Base-by-base conservation (phyloP, 345 rosid species). In the Citrus australasica region DNA sequence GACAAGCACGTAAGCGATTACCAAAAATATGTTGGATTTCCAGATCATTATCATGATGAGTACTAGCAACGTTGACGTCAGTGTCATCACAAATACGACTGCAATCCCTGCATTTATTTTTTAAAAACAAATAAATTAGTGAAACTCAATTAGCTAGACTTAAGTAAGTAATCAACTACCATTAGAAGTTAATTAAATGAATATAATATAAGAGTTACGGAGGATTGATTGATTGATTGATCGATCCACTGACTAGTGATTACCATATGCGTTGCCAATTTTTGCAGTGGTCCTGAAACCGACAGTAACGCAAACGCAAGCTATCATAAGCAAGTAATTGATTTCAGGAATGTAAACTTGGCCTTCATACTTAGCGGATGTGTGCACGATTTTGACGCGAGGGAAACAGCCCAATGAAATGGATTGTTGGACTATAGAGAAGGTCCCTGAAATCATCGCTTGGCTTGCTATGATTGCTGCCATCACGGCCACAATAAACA, bases 261-360 rank as follows among this genome's bases (percentile, higher is more conserved):
- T 85, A 89, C 94, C 94, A 53, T 89, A 89, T 6, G 94, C 94
- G 55, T 91, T 83, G 82, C 89, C 88, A 11, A 89, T 86, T 65
- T 81, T 79, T 28, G 28, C 64, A 0, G 90, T 88, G 62, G 81
- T 86, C 74, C 38, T 79, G 82, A 89, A 86, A n/a, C 89, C 87
- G 30, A 81, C 70, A 4, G 90, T 91, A 74, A 88, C 86, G 0
- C 77, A 84, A 0, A 88, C 69, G 22, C 88, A 88, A 42, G 90
- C 89, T 3, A 91, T 2, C 90, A 88, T 91, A 7, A 91, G 83
- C 2, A 89, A 58, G 64, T 81, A 82, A 73, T 91, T 89, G 51
- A 88, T 38, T 67, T 89, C 91, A 0, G 92, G 92, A 5, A 89
- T 69, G 60, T 86, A 89, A 67, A 89, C 88, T 56, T 89, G 92